Evolutionary conservation across 805 yeast species (phyloP), one percentile per base, ranked within the genome.

Genomic region (Zygosaccharomyces gambellarensis): DNA sequence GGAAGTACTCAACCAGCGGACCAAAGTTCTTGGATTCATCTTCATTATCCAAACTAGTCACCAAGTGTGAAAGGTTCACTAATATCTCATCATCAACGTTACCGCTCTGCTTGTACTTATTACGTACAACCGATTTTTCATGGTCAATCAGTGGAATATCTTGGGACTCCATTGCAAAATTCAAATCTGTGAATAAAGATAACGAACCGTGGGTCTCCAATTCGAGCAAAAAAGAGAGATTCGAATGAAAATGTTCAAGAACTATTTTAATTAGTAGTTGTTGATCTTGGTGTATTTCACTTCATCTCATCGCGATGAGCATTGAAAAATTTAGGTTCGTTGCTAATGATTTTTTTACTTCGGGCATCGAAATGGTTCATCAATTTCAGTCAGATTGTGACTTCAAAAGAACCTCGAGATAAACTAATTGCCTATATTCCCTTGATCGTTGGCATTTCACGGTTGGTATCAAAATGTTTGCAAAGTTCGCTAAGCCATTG

Each of bases 1-100:
- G 59, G 25, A 69, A 62, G 52, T 73, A 72, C 2, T 61, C 60
- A 10, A 60, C 48, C 29, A 72, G 49, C 14, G 57, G 61, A 23
- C 47, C 55, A 27, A 50, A 65, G 47, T 68, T 60, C 17, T 54
- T 59, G 1, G 59, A 47, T 17, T 40, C 57, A 5, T 36, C 51
- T 8, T 59, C 53, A 17, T 45, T 49, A 8, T 58, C 56, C 21
- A 65, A 48, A 22, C 51, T 48, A 4, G 50, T 43, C n/a, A 67
- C 32, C 14, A 64, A 50, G 12, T 27, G 49, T 17, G 60, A 60
- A 30, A 67, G 49, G n/a, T 51, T 55, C 9, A 62, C 65, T 14
- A 63, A 55, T 4, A 62, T 51, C 31, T 65, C 63, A 46, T 60
- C 61, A 34, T 64, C 65, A 30, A 61, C 55, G 34, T 57, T 63